phyloP scores from a whole-genome alignment of 768 basidiomycete species.

The Royoungia palumana region DNA sequence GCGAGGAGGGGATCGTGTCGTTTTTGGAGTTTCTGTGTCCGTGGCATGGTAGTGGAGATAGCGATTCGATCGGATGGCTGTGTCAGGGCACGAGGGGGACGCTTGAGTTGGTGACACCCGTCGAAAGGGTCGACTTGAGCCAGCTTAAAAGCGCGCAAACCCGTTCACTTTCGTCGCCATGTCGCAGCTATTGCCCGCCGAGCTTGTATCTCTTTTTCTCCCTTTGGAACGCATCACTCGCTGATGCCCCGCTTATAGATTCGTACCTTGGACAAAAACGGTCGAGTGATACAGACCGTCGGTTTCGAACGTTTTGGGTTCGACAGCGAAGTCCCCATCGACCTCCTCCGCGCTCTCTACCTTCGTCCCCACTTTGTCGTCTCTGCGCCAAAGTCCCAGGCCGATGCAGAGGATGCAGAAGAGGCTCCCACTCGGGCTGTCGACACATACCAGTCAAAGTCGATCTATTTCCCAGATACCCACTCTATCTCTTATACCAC shows the following conservation, averaged over 20 bases:
- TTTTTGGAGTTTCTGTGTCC: conserved; percentile 52
- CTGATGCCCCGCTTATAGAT: conserved; percentile 40
- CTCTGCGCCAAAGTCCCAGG: conserved; percentile 36
- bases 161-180: conserved; percentile 9
- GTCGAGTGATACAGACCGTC: conserved; percentile 71
- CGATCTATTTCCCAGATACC: conserved; percentile 77
- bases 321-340: conserved; percentile 78
- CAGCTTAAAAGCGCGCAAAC: not conserved
- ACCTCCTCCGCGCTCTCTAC: conserved; percentile 83
- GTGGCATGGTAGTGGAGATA: conserved; percentile 51
- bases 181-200: conserved; percentile 20
- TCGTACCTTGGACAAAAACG: conserved; percentile 68
- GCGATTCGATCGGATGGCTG: conserved; percentile 11
- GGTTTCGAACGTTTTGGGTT: conserved; percentile 88
- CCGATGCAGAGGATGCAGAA: conserved; percentile 41
- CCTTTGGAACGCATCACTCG: not conserved
- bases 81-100: not conserved
- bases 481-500: conserved; percentile 90
- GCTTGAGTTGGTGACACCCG: too few species aligned
- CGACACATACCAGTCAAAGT: conserved; percentile 70
- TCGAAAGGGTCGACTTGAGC: not conserved
- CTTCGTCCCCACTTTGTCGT: conserved; percentile 75
- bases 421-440: conserved; percentile 37
- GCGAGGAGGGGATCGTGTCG: conserved; percentile 80
- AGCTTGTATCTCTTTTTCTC: conserved; percentile 11